phyloP scores from a whole-genome alignment of 108 stramenopile genomes.

The Cylindrotheca fusiformis region DNA sequence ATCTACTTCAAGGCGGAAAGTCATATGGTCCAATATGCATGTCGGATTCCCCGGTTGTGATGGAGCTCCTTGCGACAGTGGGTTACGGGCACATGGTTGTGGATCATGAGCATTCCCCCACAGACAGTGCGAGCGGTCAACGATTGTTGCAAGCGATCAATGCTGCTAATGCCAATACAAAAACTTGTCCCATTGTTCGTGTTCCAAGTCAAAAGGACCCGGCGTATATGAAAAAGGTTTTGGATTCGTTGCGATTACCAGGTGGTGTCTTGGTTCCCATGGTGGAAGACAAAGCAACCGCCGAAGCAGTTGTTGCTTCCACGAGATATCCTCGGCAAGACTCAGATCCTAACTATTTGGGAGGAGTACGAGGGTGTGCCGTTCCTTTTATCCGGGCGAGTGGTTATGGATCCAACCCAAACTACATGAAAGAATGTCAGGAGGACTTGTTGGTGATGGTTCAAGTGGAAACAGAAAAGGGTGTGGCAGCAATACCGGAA shows the following conservation, averaged over 20 bases:
- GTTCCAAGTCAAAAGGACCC: slow-evolving; percentile 21
- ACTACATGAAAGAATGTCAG: slow-evolving; percentile 15
- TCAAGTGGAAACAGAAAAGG: slow-evolving; percentile 25
- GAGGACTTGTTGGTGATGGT: slow-evolving; percentile 27
- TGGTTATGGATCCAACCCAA: slow-evolving; percentile 15
- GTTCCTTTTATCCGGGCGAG: slow-evolving; percentile 28
- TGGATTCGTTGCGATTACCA: slow-evolving; percentile 25
- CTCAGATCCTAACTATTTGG: neutral
- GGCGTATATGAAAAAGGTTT: slow-evolving; percentile 25
- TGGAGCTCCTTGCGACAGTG: slow-evolving; percentile 19
- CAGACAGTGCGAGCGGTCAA: slow-evolving; percentile 18
- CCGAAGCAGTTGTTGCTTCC: slow-evolving; percentile 14
- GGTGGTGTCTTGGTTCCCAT: slow-evolving; percentile 40
- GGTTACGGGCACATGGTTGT: slow-evolving; percentile 31
- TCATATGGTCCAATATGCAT: slow-evolving; percentile 30
- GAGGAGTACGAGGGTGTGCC: slow-evolving; percentile 31
- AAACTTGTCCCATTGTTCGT: neutral
- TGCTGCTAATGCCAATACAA: no score
- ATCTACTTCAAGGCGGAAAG: slow-evolving; percentile 9
- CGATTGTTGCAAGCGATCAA: slow-evolving; percentile 15
- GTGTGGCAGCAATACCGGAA: slow-evolving; percentile 18
- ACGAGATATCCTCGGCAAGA: slow-evolving; percentile 27
- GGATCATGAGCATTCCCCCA: slow-evolving; percentile 25
- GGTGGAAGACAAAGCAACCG: slow-evolving; percentile 25
- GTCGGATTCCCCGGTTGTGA: slow-evolving; percentile 26